Conservation (phyloP, 2,329 filamentous ascomycete species). For the Chrysosporium keratinophilum region DNA sequence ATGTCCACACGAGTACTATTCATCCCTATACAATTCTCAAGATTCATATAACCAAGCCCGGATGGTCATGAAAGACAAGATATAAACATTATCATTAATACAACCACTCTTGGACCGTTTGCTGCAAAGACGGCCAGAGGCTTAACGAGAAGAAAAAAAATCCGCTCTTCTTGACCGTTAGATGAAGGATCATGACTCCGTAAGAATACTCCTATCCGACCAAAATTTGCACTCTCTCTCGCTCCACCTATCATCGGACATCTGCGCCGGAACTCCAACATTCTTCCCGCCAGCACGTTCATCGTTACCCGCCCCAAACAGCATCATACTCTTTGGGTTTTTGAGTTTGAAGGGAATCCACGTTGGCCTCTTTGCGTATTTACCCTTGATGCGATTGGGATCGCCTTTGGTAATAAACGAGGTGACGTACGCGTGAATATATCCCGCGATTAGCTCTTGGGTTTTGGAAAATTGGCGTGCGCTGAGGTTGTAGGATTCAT, state of each 20-base stretch:
- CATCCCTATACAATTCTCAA: no score
- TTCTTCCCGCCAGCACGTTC: constrained; percentile 38
- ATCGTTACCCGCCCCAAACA: constrained; percentile 41
- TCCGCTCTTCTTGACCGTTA: no score
- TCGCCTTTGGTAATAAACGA: constrained; percentile 42
- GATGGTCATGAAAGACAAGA: no score
- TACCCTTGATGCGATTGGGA: constrained; percentile 32
- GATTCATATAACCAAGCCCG: no score
- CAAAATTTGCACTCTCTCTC: constrained; percentile 40
- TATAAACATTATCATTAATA: neutral
- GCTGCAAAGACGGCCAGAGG: neutral
- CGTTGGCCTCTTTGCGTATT: constrained; percentile 23
- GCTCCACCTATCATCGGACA: constrained; percentile 35
- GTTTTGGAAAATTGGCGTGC: constrained; percentile 29
- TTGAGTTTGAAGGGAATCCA: constrained; percentile 30
- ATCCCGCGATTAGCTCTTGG: constrained; percentile 36
- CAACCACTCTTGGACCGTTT: neutral
- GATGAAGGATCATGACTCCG: constrained; percentile 13
- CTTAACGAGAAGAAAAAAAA: no score
- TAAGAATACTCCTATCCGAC: constrained; percentile 24
- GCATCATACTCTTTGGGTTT: constrained; percentile 31
- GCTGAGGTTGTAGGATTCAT: constrained; percentile 36
- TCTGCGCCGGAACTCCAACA: constrained; percentile 31
- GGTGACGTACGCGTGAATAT: constrained; percentile 40
- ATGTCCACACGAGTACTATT: no score